phyloP scores from a whole-genome alignment of 805 yeast species.

The Kuraishia hungarica region DNA sequence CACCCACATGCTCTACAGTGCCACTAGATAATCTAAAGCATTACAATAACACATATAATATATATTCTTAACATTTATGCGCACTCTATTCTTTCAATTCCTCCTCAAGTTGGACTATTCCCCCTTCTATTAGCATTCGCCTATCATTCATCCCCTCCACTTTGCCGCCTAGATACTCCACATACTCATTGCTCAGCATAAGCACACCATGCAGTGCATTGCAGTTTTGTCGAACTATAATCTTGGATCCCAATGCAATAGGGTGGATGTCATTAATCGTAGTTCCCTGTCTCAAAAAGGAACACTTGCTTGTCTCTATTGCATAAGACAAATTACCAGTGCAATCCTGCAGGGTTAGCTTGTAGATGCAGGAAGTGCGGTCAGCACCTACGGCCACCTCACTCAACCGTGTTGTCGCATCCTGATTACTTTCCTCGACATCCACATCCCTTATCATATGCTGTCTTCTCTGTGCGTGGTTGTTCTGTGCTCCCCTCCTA shows the following conservation, averaged over 20 bases:
- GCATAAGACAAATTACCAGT: constrained; percentile 45
- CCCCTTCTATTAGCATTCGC: background rate
- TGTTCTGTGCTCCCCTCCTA: constrained; percentile 18
- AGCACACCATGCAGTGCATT: constrained; percentile 13
- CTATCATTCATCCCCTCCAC: constrained; percentile 28
- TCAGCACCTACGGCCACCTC: constrained; percentile 1
- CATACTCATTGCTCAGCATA: constrained; percentile 18
- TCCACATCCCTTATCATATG: constrained; percentile 40
- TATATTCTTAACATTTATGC: too few species aligned
- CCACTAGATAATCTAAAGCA: too few species aligned
- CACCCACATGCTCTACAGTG: too few species aligned
- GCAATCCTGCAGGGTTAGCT: constrained; percentile 49
- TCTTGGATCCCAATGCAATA: constrained; percentile 1
- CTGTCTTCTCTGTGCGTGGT: constrained; percentile 5
- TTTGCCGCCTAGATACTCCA: constrained; percentile 28
- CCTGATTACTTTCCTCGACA: constrained; percentile 27
- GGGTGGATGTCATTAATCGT: background rate
- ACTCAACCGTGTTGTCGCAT: constrained; percentile 5
- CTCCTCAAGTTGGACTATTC: constrained; percentile 1
- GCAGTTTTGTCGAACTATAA: background rate
- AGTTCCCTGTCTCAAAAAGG: constrained; percentile 5
- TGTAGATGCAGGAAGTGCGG: constrained; percentile 26
- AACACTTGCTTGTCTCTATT: constrained; percentile 44
- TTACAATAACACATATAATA: too few species aligned
- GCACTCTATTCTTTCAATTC: constrained; percentile 1